These are phyloP conservation scores for Groenewaldozyma sp. DNA, from an alignment of 1,139 yeast genomes.

Conservation along the genomic window DNA sequence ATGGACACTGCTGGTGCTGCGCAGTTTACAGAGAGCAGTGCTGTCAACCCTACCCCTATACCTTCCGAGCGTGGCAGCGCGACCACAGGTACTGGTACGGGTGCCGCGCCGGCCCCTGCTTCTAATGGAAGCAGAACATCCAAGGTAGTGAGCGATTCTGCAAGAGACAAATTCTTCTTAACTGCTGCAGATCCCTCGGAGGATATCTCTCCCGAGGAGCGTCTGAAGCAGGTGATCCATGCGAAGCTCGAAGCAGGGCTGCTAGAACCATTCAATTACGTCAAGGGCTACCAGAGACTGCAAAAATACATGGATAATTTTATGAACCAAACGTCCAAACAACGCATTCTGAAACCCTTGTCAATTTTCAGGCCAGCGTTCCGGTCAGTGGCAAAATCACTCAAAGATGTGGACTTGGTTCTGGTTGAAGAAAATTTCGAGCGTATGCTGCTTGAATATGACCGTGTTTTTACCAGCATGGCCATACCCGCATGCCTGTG, in stretches of 20 bases:
- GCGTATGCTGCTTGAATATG: conserved; percentile 86
- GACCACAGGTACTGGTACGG: conserved; percentile 3
- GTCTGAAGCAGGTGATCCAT: conserved; percentile 88
- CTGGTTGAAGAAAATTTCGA: conserved; percentile 92
- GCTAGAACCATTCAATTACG: conserved; percentile 87
- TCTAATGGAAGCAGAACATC: conserved; percentile 3
- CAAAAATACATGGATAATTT: conserved; percentile 90
- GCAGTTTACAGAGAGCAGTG: no score
- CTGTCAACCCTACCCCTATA: background rate
- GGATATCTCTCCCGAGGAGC: conserved; percentile 88
- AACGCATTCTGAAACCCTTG: conserved; percentile 80
- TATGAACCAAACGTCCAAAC: conserved; percentile 78
- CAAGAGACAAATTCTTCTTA: conserved; percentile 84
- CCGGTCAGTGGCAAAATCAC: conserved; percentile 81
- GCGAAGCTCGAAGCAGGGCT: conserved; percentile 94
- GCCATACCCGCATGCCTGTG: conserved; percentile 97
- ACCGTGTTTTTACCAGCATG: conserved; percentile 93
- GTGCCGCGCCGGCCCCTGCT: conserved; percentile 3
- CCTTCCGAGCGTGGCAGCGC: background rate
- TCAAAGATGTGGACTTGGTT: conserved; percentile 86
- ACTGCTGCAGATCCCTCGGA: conserved; percentile 98
- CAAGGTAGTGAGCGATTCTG: conserved; percentile 44
- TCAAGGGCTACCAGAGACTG: conserved; percentile 83
- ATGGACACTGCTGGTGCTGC: background rate
- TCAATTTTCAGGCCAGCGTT: conserved; percentile 88